Percentiles rank a stretch among this genome's conserved stretches.
Conservation (phyloP, 1,284 basidiomycete species). For the Rhodofomes roseus region DNA sequence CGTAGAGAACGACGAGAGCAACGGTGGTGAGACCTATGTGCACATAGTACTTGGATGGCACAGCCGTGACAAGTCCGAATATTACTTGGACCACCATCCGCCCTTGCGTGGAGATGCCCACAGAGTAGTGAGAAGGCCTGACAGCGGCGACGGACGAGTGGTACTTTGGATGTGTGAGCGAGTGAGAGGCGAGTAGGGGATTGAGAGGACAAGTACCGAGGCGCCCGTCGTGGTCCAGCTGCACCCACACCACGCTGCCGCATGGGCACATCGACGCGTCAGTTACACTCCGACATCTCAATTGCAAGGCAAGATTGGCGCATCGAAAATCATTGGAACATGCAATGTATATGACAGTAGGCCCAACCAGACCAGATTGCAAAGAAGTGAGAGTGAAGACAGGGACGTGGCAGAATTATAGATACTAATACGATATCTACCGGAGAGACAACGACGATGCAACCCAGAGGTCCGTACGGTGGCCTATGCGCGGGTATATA, state of each 20-base stretch:
- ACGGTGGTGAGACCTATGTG: slow-evolving; percentile 45
- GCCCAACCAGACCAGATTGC: not conserved
- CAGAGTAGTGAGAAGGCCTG: not conserved
- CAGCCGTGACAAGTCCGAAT: slow-evolving; percentile 22
- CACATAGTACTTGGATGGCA: slow-evolving; percentile 39
- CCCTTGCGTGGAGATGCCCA: not conserved
- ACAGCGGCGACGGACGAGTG: too few relatives aligned
- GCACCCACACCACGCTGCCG: too few relatives aligned
- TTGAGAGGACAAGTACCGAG: too few relatives aligned
- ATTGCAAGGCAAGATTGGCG: too few relatives aligned
- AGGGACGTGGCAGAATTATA: not conserved
- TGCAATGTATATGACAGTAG: not conserved
- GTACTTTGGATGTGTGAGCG: too few relatives aligned
- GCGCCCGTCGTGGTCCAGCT: too few relatives aligned
- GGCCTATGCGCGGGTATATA: not conserved
- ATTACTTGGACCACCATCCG: slow-evolving; percentile 34
- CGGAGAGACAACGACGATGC: not conserved
- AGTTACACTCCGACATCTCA: too few relatives aligned
- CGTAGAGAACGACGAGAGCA: slow-evolving; percentile 43
- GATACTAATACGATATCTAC: slow-evolving; percentile 2
- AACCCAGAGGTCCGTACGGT: not conserved
- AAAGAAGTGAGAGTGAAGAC: not conserved
- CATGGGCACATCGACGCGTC: too few relatives aligned
- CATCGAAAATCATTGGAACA: too few relatives aligned
- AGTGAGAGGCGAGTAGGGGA: too few relatives aligned